phyloP scores from a whole-genome alignment of 2,329 filamentous ascomycete genomes.

The Fusarium poae region DNA sequence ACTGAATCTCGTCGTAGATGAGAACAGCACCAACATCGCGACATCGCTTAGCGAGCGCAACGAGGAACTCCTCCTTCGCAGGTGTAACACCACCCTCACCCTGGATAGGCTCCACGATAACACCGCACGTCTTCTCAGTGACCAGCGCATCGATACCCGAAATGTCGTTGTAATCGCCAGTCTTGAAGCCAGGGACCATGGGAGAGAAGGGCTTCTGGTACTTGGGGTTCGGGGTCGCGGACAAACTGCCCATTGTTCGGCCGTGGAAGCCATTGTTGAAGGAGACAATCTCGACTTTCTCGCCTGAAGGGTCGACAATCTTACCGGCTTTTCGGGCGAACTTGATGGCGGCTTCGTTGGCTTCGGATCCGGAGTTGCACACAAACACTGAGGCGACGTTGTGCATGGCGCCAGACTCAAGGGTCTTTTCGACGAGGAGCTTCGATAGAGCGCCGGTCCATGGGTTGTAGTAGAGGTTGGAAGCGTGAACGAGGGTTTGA shows the following conservation, averaged over 20 bases:
- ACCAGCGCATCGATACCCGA: slow-evolving; percentile 78
- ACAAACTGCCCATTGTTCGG: slow-evolving; percentile 93
- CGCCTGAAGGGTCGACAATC: slow-evolving; percentile 75
- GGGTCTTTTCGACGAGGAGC: slow-evolving; percentile 84
- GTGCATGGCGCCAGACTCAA: slow-evolving; percentile 83
- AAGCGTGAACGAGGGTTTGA: slow-evolving; percentile 86
- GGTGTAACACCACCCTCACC: slow-evolving; percentile 94
- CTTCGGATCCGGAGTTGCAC: slow-evolving; percentile 96
- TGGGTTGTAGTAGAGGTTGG: slow-evolving; percentile 96
- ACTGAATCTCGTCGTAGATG: slow-evolving; percentile 98
- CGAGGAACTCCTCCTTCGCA: slow-evolving; percentile 84
- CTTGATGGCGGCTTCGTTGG: slow-evolving; percentile 98
- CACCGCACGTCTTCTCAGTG: slow-evolving; percentile 88
- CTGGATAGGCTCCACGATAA: slow-evolving; percentile 97
- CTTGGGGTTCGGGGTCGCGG: slow-evolving; percentile 97
- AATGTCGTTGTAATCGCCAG: slow-evolving; percentile 88
- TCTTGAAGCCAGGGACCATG: slow-evolving; percentile 93
- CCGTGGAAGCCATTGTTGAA: slow-evolving; percentile 96
- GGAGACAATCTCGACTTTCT: slow-evolving; percentile 87
- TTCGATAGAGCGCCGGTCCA: slow-evolving; percentile 94
- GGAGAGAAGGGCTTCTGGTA: slow-evolving; percentile 96
- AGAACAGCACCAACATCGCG: slow-evolving; percentile 88
- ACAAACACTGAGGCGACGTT: slow-evolving; percentile 86
- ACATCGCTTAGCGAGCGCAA: slow-evolving; percentile 85
- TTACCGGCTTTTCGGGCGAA: slow-evolving; percentile 94